Conservation (phyloP, 345 rosid species). For the Aquilaria sinensis region DNA sequence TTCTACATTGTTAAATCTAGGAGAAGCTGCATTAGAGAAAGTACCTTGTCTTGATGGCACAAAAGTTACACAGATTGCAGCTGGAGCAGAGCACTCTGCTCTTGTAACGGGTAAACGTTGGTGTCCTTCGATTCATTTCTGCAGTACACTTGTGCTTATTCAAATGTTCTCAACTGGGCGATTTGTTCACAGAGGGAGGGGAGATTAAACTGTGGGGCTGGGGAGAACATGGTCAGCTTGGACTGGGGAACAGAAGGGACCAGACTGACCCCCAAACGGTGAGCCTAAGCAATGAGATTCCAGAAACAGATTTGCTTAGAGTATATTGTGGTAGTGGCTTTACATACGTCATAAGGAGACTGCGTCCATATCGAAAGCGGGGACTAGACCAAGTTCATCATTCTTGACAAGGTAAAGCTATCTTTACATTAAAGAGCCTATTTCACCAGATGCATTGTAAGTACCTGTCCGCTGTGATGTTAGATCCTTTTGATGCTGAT, state of each 20-base stretch:
- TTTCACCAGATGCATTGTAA: too few relatives aligned
- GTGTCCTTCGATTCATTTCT: not conserved
- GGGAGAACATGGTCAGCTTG: constrained; percentile 99
- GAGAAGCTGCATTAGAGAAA: constrained; percentile 29
- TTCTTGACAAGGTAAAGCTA: too few relatives aligned
- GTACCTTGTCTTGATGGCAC: constrained; percentile 38
- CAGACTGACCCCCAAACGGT: constrained; percentile 47
- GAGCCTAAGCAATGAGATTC: constrained; percentile 20
- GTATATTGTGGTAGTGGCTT: constrained; percentile 91
- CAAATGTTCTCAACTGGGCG: not conserved
- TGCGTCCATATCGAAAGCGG: too few relatives aligned
- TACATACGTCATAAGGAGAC: constrained; percentile 37
- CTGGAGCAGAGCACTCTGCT: constrained; percentile 95
- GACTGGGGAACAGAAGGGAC: constrained; percentile 57
- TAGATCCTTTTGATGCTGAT: too few relatives aligned
- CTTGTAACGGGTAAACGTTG: constrained; percentile 46
- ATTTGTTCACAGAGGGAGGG: constrained; percentile 46
- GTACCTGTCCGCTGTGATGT: too few relatives aligned
- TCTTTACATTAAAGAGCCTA: too few relatives aligned
- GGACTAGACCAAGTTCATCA: not conserved
- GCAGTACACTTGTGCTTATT: not conserved
- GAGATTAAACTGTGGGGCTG: constrained; percentile 81
- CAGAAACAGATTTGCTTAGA: constrained; percentile 14
- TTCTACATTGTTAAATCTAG: constrained; percentile 14
- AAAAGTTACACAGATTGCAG: constrained; percentile 49